phyloP scores from a whole-genome alignment of 768 basidiomycete species.

The Baorangia bicolor region DNA sequence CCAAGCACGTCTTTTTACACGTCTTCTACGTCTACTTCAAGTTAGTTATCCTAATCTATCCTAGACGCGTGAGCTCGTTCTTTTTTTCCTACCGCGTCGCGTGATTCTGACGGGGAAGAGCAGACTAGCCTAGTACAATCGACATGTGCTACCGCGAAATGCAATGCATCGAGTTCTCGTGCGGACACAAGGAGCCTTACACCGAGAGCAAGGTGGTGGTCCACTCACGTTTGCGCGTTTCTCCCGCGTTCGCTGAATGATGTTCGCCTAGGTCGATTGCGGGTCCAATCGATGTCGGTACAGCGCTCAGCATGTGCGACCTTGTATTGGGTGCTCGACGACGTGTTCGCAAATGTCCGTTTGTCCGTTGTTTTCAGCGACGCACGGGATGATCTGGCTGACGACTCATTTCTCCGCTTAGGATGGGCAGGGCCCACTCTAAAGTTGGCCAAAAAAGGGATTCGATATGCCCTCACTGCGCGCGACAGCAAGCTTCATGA shows the following conservation, averaged over 20 bases:
- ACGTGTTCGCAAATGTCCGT: slow-evolving; percentile 44
- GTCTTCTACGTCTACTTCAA: slow-evolving; percentile 4
- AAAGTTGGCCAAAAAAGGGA: slow-evolving; percentile 21
- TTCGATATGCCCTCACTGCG: slow-evolving; percentile 22
- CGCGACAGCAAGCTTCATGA: slow-evolving; percentile 9
- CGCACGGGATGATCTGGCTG: slow-evolving; percentile 12
- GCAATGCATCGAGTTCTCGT: slow-evolving; percentile 37
- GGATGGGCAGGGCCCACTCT: slow-evolving; percentile 23
- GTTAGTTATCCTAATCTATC: slow-evolving; percentile 21
- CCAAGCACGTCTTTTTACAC: neutral
- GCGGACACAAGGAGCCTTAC: slow-evolving; percentile 37
- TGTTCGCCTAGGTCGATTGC: slow-evolving; percentile 42
- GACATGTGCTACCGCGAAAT: slow-evolving; percentile 47
- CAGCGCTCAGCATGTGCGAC: slow-evolving; percentile 35
- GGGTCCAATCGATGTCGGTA: slow-evolving; percentile 41
- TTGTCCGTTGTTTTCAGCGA: neutral
- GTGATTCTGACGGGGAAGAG: slow-evolving; percentile 10
- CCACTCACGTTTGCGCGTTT: slow-evolving; percentile 24
- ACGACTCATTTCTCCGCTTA: slow-evolving; percentile 11
- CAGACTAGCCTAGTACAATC: slow-evolving; percentile 8
- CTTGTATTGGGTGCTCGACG: slow-evolving; percentile 37
- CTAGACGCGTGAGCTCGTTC: slow-evolving; percentile 18
- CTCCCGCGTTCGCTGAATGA: slow-evolving; percentile 17
- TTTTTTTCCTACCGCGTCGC: neutral
- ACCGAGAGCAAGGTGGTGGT: slow-evolving; percentile 31